Evolutionary conservation across 495 filamentous ascomycete species (phyloP).

Genomic region (Aspergillus cristatus): DNA sequence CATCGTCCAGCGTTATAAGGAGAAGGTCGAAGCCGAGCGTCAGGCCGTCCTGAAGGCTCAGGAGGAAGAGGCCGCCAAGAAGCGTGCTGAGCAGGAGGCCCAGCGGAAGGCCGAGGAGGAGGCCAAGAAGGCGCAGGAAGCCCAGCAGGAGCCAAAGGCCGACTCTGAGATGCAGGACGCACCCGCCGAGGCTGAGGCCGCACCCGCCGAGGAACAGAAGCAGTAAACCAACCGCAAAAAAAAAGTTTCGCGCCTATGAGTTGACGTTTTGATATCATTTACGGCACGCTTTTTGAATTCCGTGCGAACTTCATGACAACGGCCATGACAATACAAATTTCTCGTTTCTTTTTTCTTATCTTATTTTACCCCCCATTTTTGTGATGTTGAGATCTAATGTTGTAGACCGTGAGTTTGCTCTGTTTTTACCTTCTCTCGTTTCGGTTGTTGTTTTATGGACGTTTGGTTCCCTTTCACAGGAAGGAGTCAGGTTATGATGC

Average conservation of each 20-base stretch:
- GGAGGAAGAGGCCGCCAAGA: conserved; percentile 76
- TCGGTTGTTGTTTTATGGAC: conserved; percentile 3
- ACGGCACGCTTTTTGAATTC: not conserved
- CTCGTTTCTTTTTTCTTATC: conserved; percentile 4
- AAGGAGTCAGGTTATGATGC: not conserved
- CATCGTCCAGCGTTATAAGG: conserved; percentile 87
- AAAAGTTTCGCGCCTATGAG: not conserved
- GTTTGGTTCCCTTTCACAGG: not conserved
- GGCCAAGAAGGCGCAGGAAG: conserved; percentile 41
- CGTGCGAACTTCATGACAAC: conserved; percentile 13
- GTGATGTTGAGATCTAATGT: not conserved
- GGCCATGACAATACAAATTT: conserved; percentile 16
- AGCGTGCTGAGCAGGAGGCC: conserved; percentile 62
- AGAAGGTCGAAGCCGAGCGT: conserved; percentile 86
- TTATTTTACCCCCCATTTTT: not conserved
- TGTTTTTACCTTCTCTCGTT: conserved; percentile 1
- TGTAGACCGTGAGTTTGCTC: not conserved
- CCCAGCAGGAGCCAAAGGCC: conserved; percentile 34
- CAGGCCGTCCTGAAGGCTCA: conserved; percentile 63
- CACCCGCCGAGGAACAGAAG: conserved; percentile 32
- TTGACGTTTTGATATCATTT: not conserved
- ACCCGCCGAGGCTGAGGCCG: conserved; percentile 29
- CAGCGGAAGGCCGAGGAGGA: conserved; percentile 48
- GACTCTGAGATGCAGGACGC: conserved; percentile 52
- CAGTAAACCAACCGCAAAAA: conserved; percentile 28